phyloP scores from a whole-genome alignment of 176 grass and related monocot species.

The Areca catechu region DNA sequence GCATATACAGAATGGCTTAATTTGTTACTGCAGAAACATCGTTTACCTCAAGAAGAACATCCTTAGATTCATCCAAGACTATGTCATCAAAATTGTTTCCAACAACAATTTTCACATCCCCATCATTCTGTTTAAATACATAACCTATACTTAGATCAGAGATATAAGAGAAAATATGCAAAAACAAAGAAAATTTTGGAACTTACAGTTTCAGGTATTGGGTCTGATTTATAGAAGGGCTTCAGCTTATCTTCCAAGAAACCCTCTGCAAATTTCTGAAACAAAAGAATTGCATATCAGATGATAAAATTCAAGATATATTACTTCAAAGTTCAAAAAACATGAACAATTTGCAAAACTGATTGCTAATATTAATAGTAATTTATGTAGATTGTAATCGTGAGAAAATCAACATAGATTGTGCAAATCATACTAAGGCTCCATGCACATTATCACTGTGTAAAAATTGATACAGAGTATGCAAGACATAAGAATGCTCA shows the following conservation, averaged over 20 bases:
- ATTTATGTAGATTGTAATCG: no score
- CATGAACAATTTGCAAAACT: no score
- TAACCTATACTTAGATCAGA: constrained; percentile 1
- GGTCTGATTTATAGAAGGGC: constrained; percentile 81
- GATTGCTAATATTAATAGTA: no score
- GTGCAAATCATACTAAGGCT: no score
- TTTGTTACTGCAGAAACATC: constrained; percentile 1
- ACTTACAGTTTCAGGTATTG: constrained; percentile 72
- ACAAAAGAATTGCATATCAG: not conserved
- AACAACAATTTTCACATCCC: constrained; percentile 85
- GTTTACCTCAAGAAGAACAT: constrained; percentile 85
- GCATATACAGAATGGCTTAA: not conserved
- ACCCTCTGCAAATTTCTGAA: constrained; percentile 61
- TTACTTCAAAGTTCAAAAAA: no score
- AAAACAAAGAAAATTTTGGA: constrained; percentile 8
- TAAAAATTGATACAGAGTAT: no score
- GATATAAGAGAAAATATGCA: constrained; percentile 3
- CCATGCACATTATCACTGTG: no score
- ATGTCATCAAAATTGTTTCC: constrained; percentile 82
- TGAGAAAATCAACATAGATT: no score
- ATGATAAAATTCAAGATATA: no score
- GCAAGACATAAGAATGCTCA: no score
- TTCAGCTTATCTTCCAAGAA: constrained; percentile 77
- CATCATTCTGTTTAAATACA: constrained; percentile 56
- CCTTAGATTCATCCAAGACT: constrained; percentile 92